Base-by-base conservation (phyloP, 306 rosid species). In the Pyrus bretschneideri region DNA sequence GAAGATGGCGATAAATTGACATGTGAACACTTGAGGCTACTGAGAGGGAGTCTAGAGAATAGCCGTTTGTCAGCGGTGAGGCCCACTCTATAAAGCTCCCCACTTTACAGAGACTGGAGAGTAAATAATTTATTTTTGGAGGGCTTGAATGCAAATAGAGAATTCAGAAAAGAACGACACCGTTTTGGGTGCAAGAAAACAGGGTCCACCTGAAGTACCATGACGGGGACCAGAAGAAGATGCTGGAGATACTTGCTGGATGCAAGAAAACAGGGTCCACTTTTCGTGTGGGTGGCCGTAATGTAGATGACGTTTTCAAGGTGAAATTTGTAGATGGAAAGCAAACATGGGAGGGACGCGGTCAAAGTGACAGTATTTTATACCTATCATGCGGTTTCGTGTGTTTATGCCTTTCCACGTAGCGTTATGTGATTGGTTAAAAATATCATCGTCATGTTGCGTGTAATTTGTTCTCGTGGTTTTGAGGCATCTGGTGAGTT, bases 211-310 rank as follows among this genome's bases (percentile, higher is more conserved):
- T 33, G 40, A 92, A 89, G 77, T 95, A 92, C 80, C 92, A 95
- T 67, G 93, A 89, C n/a, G 92, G 93, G 67, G 87, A 90, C 85
- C 72, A 83, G 82, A 86, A 75, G 74, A 95, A 84, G 85, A 90
- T 90, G 99, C 77, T 86, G 80, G 88, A 89, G 81, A 86, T 88
- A 77, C 93, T 90, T 45, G 18, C 33, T 58, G 88, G 87, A 44
- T 92, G 96, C 81, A 92, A 88, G 69, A 85, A 86, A 70, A 95
- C 89, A 18, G 97, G 92, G 64, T 83, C 87, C 84, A 88, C 86
- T 40, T 95, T 95, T 80, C 90, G 90, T 66, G 97, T 95, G 13
- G 96, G 81, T 74, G 98, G 98, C 70, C 89, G 98, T 66, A 90
- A 83, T 77, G 89, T 90, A 11, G 85, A 89, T 29, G 97, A 97